Conservation (phyloP, 768 basidiomycete species). For the Mycena kentingensis region DNA sequence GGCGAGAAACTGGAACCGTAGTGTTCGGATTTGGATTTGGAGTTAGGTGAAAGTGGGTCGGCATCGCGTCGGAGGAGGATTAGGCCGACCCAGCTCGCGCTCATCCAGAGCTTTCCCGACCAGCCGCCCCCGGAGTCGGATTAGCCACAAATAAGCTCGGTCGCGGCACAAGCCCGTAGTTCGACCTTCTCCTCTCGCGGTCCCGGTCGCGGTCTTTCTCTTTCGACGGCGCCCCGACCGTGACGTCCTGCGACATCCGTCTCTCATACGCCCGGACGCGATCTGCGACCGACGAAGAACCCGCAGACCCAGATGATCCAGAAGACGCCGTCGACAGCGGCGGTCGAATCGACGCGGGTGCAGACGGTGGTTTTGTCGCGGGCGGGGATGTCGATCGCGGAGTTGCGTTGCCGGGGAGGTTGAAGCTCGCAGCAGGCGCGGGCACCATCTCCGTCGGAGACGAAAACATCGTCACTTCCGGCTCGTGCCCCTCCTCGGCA, state of each 20-base stretch:
- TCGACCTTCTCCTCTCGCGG: constrained; percentile 42
- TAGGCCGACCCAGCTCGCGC: neutral
- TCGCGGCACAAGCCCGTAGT: constrained; percentile 68
- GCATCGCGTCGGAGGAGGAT: neutral
- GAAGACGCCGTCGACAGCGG: constrained; percentile 16
- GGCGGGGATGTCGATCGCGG: constrained; percentile 7
- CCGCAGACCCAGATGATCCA: constrained; percentile 19
- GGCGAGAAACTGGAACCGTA: neutral
- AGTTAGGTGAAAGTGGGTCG: no score
- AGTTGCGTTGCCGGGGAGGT: constrained; percentile 10
- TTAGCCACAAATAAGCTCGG: constrained; percentile 73
- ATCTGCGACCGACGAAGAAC: constrained; percentile 42
- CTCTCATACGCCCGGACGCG: constrained; percentile 62
- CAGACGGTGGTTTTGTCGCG: constrained; percentile 18
- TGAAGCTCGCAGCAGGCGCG: constrained; percentile 15
- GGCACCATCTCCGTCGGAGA: constrained; percentile 38
- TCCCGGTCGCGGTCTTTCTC: constrained; percentile 41
- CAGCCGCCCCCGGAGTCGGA: constrained; percentile 45
- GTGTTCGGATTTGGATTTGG: neutral
- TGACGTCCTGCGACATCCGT: constrained; percentile 51
- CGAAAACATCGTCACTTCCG: constrained; percentile 23
- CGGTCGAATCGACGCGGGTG: constrained; percentile 8
- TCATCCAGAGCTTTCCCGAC: constrained; percentile 13
- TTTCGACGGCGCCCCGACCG: constrained; percentile 28
- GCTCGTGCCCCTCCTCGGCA: constrained; percentile 9